phyloP scores from a whole-genome alignment of 1,284 basidiomycete genomes.

The Leccinum colubrinum region DNA sequence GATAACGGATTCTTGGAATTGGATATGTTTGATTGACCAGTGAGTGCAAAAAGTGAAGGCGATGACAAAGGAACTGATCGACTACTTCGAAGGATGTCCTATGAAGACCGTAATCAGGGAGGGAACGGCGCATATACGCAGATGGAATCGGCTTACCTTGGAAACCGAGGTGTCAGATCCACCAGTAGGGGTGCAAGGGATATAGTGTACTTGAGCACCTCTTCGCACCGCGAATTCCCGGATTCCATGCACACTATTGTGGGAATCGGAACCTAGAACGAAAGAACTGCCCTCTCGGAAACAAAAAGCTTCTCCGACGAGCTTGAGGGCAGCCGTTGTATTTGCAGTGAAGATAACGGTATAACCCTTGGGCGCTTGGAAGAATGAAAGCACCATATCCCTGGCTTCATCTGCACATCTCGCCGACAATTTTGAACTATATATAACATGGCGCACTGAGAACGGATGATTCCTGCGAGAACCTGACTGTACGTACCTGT shows the following conservation, averaged over 20 bases:
- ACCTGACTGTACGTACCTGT: conserved; percentile 52
- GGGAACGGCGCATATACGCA: conserved; percentile 20
- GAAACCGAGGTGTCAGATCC: conserved; percentile 57
- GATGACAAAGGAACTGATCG: conserved; percentile 40
- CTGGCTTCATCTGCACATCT: conserved; percentile 67
- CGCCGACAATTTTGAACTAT: conserved; percentile 67
- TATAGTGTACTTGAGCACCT: conserved; percentile 59
- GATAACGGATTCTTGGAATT: conserved; percentile 62
- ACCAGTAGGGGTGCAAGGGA: conserved; percentile 60
- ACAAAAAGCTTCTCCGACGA: conserved; percentile 78
- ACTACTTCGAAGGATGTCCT: conserved; percentile 46
- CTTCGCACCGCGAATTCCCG: conserved; percentile 61
- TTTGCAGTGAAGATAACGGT: conserved; percentile 82
- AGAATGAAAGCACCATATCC: conserved; percentile 66
- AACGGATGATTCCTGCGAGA: background rate
- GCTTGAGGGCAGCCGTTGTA: conserved; percentile 74
- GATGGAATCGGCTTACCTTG: conserved; percentile 44
- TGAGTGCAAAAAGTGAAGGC: conserved; percentile 68
- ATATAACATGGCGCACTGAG: conserved; percentile 6
- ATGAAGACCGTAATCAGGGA: background rate
- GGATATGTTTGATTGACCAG: conserved; percentile 79
- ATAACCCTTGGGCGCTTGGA: conserved; percentile 69
- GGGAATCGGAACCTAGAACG: conserved; percentile 71
- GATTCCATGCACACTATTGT: conserved; percentile 84
- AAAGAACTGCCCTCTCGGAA: conserved; percentile 57